phyloP scores from a whole-genome alignment of 2,329 filamentous ascomycete species.

The Aspergillus nomiae region DNA sequence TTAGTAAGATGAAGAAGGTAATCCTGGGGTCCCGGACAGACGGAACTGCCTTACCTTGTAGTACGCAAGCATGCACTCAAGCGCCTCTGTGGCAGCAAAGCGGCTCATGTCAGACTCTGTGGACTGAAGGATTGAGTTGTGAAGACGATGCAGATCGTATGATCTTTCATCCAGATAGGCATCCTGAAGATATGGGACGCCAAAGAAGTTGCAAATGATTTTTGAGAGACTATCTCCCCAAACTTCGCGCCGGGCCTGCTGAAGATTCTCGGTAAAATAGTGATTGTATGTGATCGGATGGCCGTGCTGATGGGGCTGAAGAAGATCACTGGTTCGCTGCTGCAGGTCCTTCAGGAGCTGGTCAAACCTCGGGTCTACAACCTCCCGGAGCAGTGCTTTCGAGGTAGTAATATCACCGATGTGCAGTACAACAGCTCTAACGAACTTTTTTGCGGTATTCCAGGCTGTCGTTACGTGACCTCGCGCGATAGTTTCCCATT shows the following conservation, averaged over 20 bases:
- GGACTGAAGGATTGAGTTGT: slow-evolving; percentile 18
- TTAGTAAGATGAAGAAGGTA: not conserved
- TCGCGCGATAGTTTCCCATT: slow-evolving; percentile 52
- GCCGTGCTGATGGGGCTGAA: slow-evolving; percentile 45
- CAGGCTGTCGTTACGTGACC: slow-evolving; percentile 42
- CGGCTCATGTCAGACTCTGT: slow-evolving; percentile 38
- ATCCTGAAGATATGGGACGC: not conserved
- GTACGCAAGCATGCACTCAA: slow-evolving; percentile 47
- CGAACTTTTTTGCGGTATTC: slow-evolving; percentile 34
- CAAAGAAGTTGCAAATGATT: slow-evolving; percentile 17
- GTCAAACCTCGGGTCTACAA: slow-evolving; percentile 48
- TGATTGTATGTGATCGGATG: slow-evolving; percentile 42
- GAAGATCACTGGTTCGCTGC: slow-evolving; percentile 47
- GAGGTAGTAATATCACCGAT: slow-evolving; percentile 46
- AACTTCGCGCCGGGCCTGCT: slow-evolving; percentile 24
- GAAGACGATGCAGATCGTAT: slow-evolving; percentile 15
- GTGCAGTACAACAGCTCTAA: slow-evolving; percentile 36
- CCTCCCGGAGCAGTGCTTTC: slow-evolving; percentile 37
- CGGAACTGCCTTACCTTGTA: slow-evolving; percentile 42
- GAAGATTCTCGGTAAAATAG: slow-evolving; percentile 38
- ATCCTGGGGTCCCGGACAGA: not conserved
- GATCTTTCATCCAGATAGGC: not conserved
- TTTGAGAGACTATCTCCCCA: slow-evolving; percentile 13
- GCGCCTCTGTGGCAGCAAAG: slow-evolving; percentile 40
- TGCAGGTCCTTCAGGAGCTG: slow-evolving; percentile 38